Conservation (phyloP, 2,329 filamentous ascomycete species). For the Ophiostoma sp. region DNA sequence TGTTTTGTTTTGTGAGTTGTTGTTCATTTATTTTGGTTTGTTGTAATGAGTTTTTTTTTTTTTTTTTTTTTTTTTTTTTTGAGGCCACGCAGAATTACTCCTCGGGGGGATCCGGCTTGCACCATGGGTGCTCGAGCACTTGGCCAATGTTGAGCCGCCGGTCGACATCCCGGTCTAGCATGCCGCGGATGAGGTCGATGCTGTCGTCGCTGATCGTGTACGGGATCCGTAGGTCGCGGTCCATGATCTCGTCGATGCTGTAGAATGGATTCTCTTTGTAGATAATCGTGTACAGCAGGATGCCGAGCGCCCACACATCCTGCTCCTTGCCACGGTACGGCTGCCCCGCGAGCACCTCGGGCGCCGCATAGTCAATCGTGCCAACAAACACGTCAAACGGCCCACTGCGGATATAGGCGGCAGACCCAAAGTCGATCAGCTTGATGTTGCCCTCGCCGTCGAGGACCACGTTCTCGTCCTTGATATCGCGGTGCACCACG, state of each 20-base stretch:
- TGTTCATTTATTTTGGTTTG: not conserved
- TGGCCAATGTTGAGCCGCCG: constrained; percentile 79
- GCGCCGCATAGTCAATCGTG: constrained; percentile 97
- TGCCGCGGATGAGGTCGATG: constrained; percentile 82
- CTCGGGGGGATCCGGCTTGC: constrained; percentile 20
- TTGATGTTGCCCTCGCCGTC: constrained; percentile 95
- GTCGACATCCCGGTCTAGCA: constrained; percentile 87
- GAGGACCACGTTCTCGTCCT: constrained; percentile 95
- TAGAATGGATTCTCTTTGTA: constrained; percentile 99
- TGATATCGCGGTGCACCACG: constrained; percentile 96
- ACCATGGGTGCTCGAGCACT: constrained; percentile 89
- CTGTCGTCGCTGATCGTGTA: constrained; percentile 86
- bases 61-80: not conserved
- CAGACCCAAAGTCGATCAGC: constrained; percentile 95
- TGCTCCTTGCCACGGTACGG: constrained; percentile 94
- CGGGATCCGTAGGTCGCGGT: constrained; percentile 86
- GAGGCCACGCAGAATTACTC: not conserved
- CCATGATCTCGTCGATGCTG: constrained; percentile 98
- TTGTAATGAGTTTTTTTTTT: not conserved
- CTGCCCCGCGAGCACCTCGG: constrained; percentile 90
- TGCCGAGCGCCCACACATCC: constrained; percentile 96
- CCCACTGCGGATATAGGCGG: constrained; percentile 95
- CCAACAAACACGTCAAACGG: constrained; percentile 99
- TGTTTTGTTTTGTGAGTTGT: not conserved
- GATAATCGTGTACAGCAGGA: constrained; percentile 94